Evolutionary conservation across 306 rosid genomes (phyloP), one percentile per base, ranked within the genome.

Genomic region (Alnus glutinosa): DNA sequence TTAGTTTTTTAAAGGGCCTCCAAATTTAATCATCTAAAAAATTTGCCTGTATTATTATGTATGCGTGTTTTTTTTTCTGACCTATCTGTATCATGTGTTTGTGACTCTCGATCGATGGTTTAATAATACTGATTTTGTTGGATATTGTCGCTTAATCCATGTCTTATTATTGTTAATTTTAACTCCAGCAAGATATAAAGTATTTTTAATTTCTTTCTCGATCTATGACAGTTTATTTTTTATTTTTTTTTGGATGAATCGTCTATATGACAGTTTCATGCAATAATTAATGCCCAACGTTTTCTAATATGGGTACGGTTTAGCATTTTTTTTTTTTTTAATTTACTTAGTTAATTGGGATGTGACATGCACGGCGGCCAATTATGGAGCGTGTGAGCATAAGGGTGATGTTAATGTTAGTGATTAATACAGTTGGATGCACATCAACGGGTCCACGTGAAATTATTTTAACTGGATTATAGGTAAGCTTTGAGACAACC

Each of bases 401-500:
- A 16, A 30, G 11, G 48, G 36, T 8, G 36, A 64, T 39, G 70
- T 42, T n/a, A 18, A n/a, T 9, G 13, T 58, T 70, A 28, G 70
- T 32, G 76, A 57, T 76, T 66, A 14, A 55, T 15, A 42, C 44
- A 46, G 34, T 70, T 51, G 47, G 15, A 66, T 5, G 46, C 30
- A 62, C 55, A 54, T 30, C 68, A 81, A 69, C 12, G 71, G 80
- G 77, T 39, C 79, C 67, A 76, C 52, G 70, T 74, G 61, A 79
- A 55, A 61, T 36, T 54, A 72, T 57, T 37, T 28, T 78, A 71
- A 62, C 7, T 42, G 9, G 44, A 59, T 71, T 84, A 51, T 73
- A 64, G 75, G 7, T 80, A 50, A 72, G 76, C 52, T 52, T 52
- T 47, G 79, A 75, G 86, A 81, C 81, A 74, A 77, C 14, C 48